Evolutionary conservation across 106 monocot species (phyloP).

Genomic region (Agapanthus africanus): DNA sequence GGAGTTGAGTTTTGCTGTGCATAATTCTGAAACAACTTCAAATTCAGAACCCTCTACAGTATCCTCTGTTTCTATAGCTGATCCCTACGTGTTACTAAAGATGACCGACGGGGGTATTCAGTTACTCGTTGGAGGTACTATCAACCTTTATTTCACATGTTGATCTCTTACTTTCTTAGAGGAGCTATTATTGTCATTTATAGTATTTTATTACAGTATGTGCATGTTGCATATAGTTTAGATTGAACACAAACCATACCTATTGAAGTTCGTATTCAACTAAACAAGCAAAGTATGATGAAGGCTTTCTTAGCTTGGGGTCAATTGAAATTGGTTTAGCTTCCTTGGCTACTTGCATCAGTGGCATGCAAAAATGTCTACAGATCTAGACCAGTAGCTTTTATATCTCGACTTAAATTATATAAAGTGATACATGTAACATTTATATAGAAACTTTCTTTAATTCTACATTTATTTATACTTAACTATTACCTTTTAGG

Average conservation of each 20-base stretch:
- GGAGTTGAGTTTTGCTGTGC: constrained; percentile 68
- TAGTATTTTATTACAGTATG: not conserved
- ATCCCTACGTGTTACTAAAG: constrained; percentile 83
- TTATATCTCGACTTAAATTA: too few species aligned
- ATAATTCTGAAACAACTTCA: constrained; percentile 51
- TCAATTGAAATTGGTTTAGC: too few species aligned
- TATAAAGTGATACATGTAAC: too few species aligned
- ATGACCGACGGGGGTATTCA: constrained; percentile 90
- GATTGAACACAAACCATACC: too few species aligned
- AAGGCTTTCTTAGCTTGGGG: not conserved
- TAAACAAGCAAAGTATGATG: not conserved
- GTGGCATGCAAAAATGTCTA: too few species aligned
- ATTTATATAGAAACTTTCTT: too few species aligned
- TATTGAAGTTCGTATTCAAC: not conserved
- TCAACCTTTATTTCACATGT: not conserved
- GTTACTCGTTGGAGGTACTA: constrained; percentile 83
- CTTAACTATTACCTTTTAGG: too few species aligned
- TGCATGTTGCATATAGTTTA: not conserved
- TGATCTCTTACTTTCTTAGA: not conserved
- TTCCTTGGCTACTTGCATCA: too few species aligned
- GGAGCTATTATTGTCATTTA: not conserved
- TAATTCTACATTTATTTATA: too few species aligned
- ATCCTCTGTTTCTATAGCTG: constrained; percentile 83
- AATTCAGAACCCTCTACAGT: constrained; percentile 41
- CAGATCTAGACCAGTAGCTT: too few species aligned